Conservation (phyloP, 441 rosid species). For the Cnidoscolus chayamansa region DNA sequence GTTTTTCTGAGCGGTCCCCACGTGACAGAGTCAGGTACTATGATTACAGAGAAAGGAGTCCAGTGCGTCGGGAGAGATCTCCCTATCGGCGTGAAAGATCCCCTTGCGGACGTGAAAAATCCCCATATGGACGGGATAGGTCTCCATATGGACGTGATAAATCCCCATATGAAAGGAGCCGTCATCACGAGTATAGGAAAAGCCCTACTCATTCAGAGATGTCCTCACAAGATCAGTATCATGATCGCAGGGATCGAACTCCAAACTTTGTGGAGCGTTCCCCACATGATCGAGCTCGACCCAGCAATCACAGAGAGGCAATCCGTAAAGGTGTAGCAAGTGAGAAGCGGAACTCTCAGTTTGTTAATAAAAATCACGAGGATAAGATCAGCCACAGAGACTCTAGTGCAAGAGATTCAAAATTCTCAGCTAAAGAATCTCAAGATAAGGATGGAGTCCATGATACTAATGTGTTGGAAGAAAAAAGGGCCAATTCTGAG, state of each 20-base stretch:
- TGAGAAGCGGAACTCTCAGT: constrained; percentile 58
- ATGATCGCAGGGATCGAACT: constrained; percentile 70
- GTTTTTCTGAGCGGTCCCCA: constrained; percentile 69
- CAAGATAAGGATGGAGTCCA: constrained; percentile 42
- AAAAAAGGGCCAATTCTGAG: constrained; percentile 44
- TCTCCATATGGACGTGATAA: constrained; percentile 62
- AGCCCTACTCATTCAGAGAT: constrained; percentile 75
- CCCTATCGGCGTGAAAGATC: constrained; percentile 42
- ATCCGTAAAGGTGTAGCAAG: constrained; percentile 51
- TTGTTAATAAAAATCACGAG: constrained; percentile 47
- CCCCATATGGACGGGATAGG: constrained; percentile 43
- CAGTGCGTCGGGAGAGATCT: constrained; percentile 58
- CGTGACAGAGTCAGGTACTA: constrained; percentile 61
- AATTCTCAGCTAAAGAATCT: constrained; percentile 48
- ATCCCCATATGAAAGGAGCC: constrained; percentile 75
- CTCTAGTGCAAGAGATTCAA: constrained; percentile 43
- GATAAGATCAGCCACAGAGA: constrained; percentile 55
- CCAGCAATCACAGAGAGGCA: constrained; percentile 43
- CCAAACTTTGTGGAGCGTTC: constrained; percentile 57
- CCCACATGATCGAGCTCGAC: constrained; percentile 59
- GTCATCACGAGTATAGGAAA: constrained; percentile 65
- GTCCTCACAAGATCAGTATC: constrained; percentile 62
- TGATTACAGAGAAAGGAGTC: constrained; percentile 72
- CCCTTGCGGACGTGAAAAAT: constrained; percentile 43
- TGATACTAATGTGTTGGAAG: constrained; percentile 39